A percentile compares a stretch with the other conserved stretches of the same genome.
Conservation (phyloP, 768 basidiomycete genomes). For the Pleurotus ostreatus region DNA sequence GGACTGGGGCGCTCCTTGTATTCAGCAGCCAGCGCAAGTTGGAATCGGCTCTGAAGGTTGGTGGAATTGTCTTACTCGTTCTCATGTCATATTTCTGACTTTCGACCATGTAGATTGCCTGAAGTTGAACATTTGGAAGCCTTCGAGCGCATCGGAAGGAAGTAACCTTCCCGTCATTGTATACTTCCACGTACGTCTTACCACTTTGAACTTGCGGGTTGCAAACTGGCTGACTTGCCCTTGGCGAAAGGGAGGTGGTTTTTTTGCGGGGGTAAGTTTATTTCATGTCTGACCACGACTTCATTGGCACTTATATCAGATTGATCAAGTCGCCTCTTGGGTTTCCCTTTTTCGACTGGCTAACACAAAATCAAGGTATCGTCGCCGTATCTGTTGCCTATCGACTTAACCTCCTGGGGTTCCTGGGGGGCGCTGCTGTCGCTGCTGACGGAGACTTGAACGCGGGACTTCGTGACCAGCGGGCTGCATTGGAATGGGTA, state of each 20-base stretch:
- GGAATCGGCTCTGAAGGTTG: conserved; percentile 10
- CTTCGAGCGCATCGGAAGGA: conserved; percentile 26
- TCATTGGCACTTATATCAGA: neutral
- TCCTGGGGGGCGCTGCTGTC: conserved; percentile 25
- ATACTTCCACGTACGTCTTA: conserved; percentile 38
- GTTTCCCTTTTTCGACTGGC: conserved; percentile 46
- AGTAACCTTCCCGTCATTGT: conserved; percentile 36
- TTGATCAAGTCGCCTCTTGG: conserved; percentile 35
- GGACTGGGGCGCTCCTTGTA: conserved; percentile 40
- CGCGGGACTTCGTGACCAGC: conserved; percentile 38
- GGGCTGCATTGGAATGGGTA: conserved; percentile 35
- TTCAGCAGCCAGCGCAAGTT: conserved; percentile 42
- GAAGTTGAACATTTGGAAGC: conserved; percentile 39
- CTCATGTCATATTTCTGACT: neutral
- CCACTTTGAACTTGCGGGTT: neutral
- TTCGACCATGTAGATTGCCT: conserved; percentile 29
- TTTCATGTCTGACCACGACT: neutral
- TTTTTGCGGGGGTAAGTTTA: conserved; percentile 28
- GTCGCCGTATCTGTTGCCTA: conserved; percentile 30
- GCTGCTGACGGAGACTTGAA: conserved; percentile 34
- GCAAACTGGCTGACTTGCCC: too few species aligned
- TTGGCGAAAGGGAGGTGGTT: conserved; percentile 32
- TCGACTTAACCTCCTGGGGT: conserved; percentile 25
- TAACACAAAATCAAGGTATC: conserved; percentile 32
- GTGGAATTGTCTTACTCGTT: neutral